phyloP scores from a whole-genome alignment of 305 asterid species.

The Fraxinus latifolia region DNA sequence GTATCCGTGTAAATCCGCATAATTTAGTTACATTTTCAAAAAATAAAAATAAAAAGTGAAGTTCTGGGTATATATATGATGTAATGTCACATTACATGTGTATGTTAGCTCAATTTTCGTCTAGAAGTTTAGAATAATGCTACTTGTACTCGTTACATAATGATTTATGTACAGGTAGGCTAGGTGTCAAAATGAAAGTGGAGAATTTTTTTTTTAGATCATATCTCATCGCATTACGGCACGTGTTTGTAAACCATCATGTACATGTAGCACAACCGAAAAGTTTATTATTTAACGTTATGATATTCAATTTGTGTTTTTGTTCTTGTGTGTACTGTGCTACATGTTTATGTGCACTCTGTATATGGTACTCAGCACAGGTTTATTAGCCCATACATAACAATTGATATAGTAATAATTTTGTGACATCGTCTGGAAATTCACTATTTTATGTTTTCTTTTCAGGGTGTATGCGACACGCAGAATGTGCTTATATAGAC shows the following conservation, averaged over 20 bases:
- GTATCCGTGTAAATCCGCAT: conserved; percentile 4
- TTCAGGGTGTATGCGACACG: conserved; percentile 38
- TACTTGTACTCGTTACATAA: neutral
- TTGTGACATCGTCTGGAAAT: neutral
- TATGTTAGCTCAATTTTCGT: conserved; percentile 3
- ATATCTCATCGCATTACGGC: too few relatives aligned
- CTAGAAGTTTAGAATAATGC: neutral
- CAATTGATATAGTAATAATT: neutral
- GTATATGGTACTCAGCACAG: neutral
- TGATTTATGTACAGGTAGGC: too few relatives aligned
- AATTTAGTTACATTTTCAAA: neutral
- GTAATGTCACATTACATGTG: conserved; percentile 2
- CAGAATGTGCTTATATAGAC: conserved; percentile 28
- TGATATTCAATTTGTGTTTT: neutral
- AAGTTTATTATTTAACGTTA: neutral
- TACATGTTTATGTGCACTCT: neutral
- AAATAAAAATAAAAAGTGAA: neutral
- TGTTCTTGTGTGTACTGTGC: neutral
- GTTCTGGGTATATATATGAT: neutral
- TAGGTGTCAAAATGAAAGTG: neutral
- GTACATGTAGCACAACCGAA: neutral
- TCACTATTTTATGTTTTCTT: conserved; percentile 16
- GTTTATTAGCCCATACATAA: neutral
- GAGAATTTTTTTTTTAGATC: neutral
- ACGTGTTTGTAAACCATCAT: too few relatives aligned